These are phyloP conservation scores for Scolecobasidium constrictum DNA, from an alignment of 2,329 filamentous ascomycete genomes.

Conservation along the genomic window DNA sequence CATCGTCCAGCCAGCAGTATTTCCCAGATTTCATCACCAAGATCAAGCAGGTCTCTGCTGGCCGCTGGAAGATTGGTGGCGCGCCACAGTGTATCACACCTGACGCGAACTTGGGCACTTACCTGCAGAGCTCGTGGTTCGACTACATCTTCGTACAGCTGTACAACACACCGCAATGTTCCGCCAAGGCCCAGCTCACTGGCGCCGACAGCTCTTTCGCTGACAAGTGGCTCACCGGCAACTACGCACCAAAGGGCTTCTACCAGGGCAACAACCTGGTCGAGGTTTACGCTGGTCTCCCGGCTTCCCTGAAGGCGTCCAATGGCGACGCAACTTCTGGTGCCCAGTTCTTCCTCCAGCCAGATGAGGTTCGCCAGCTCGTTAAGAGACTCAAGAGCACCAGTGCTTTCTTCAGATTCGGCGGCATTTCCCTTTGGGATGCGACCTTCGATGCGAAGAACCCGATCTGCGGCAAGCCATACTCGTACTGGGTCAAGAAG, in stretches of 20 bases:
- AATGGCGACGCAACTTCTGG: slow-evolving; percentile 18
- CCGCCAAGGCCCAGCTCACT: slow-evolving; percentile 32
- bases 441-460: slow-evolving; percentile 39
- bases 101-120: slow-evolving; percentile 34
- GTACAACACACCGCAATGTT: slow-evolving; percentile 43
- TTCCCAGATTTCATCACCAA: slow-evolving; percentile 33
- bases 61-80: slow-evolving; percentile 39
- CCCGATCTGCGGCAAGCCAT: slow-evolving; percentile 30
- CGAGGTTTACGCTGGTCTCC: background rate
- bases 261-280: background rate
- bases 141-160: slow-evolving; percentile 47
- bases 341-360: slow-evolving; percentile 34
- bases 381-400: slow-evolving; percentile 31
- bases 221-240: too few relatives aligned
- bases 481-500: slow-evolving; percentile 38
- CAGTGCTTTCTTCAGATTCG: slow-evolving; percentile 39
- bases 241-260: too few relatives aligned
- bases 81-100: slow-evolving; percentile 43
- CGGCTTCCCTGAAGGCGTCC: slow-evolving; percentile 10
- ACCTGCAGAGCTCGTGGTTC: slow-evolving; percentile 34
- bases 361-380: slow-evolving; percentile 33
- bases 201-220: slow-evolving; percentile 19
- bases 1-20: background rate
- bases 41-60: slow-evolving; percentile 24
- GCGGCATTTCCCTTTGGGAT: slow-evolving; percentile 51